phyloP scores from a whole-genome alignment of 495 filamentous ascomycete genomes.

The Oleoguttula mirabilis region DNA sequence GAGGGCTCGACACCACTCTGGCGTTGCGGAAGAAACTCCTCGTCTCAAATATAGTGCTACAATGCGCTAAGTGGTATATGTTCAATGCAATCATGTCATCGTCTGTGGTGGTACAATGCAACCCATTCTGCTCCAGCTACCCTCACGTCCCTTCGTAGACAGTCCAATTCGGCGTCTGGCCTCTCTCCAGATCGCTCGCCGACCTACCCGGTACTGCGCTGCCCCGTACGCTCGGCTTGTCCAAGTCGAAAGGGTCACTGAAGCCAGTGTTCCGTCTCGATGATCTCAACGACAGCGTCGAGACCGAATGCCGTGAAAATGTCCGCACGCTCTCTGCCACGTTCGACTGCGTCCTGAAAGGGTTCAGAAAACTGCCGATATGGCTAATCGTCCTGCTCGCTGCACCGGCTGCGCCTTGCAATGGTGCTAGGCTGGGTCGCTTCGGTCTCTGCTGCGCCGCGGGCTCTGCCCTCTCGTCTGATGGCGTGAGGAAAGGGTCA shows the following conservation, averaged over 20 bases:
- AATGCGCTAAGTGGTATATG: too few species aligned
- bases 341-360: conserved; percentile 5
- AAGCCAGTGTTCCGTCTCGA: conserved; percentile 4
- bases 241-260: conserved; percentile 16
- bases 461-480: conserved; percentile 3
- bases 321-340: not conserved
- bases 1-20: too few species aligned
- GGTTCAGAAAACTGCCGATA: conserved; percentile 11
- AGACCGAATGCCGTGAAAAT: not conserved
- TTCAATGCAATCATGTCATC: too few species aligned
- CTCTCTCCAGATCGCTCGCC: not conserved
- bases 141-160: conserved; percentile 1
- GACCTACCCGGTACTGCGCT: not conserved
- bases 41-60: too few species aligned
- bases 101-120: too few species aligned
- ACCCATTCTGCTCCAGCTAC: too few species aligned
- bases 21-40: too few species aligned
- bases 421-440: conserved; percentile 5
- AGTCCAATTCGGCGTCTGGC: not conserved
- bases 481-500: conserved; percentile 20
- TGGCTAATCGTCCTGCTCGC: conserved; percentile 11
- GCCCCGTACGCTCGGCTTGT: conserved; percentile 9
- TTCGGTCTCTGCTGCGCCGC: not conserved
- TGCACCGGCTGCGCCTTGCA: conserved; percentile 12
- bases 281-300: conserved; percentile 6